Evolutionary conservation across 2,329 filamentous ascomycete species (phyloP), one percentile per base, ranked within the genome.

Genomic region (Cercospora beticola): DNA sequence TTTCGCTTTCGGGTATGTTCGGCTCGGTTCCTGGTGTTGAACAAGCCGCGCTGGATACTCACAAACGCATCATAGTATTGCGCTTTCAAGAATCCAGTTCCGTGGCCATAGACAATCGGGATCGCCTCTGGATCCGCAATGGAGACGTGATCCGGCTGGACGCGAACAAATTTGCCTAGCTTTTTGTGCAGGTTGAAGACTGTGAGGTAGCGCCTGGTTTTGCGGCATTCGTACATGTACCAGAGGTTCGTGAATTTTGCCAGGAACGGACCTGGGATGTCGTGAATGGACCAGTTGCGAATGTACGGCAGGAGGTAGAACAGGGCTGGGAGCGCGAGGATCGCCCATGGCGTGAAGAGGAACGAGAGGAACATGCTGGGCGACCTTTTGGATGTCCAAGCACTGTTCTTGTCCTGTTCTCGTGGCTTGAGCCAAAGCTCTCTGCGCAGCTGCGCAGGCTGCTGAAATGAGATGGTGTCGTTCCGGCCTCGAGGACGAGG

Each of bases 21-120:
- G 0, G 84, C 84, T 60, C 94, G 87, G 81, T 94, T 88, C 33
- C 94, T 86, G 0, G 93, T 97, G 80, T 96, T 97, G 87, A 97
- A 97, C 12, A 97, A 85, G 21, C 93, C 93, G 12, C 92, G 88
- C 62, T 87, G 87, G 76, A 97, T 96, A 12, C 91, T 94, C 65
- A 97, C 93, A 75, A 97, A 97, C 61, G 92, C 91, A 76, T 97
- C 92, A 75, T 97, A 97, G 81, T 94, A 97, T 2, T 94, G 89
- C 78, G 80, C 81, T 76, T 85, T 85, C 67, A 84, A 71, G 70
- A 84, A 84, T 1, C 83, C 83, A 66, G 83, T 85, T 9, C 83
- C 83, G 70, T 85, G 83, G 16, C 93, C 93, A 74, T 97, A 97
- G 65, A 97, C 87, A 57, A 85, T 80, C 14, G 86, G 85, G 64